Percentiles rank a stretch among this genome's conserved stretches.
These are phyloP conservation scores for Penicillium diatomitis DNA, from an alignment of 495 filamentous ascomycete genomes.

Conservation along the genomic window DNA sequence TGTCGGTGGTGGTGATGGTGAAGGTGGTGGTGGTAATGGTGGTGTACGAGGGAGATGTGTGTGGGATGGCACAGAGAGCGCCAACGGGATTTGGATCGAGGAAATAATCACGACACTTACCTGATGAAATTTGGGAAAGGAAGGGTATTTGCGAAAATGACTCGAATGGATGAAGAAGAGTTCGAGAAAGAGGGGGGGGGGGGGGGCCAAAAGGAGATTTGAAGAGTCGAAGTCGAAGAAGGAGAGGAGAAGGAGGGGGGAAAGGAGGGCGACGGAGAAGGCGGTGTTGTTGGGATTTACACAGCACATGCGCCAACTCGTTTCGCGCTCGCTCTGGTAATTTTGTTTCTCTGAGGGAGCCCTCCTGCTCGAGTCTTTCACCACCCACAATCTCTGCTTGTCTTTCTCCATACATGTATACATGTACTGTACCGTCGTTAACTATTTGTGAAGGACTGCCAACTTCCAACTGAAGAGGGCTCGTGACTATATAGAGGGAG, in stretches of 20 bases:
- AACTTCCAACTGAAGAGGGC: too few relatives aligned
- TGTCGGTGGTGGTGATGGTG: too few relatives aligned
- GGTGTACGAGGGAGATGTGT: too few relatives aligned
- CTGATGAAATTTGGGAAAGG: conserved; percentile 10
- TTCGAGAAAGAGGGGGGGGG: not conserved
- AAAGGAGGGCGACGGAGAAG: conserved; percentile 18
- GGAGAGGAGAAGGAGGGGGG: conserved; percentile 17
- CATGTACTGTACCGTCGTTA: too few relatives aligned
- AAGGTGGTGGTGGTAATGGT: too few relatives aligned
- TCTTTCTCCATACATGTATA: too few relatives aligned
- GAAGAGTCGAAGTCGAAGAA: conserved; percentile 18
- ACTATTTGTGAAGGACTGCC: too few relatives aligned
- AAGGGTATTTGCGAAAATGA: conserved; percentile 9
- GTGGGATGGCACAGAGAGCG: not conserved
- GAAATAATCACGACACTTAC: conserved; percentile 9
- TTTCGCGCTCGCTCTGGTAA: too few relatives aligned
- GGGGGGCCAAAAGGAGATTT: too few relatives aligned
- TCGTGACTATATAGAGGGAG: too few relatives aligned
- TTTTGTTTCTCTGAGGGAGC: not conserved
- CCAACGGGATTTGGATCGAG: conserved; percentile 3
- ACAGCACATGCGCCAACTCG: not conserved
- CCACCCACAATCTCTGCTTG: not conserved
- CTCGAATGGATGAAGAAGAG: conserved; percentile 14
- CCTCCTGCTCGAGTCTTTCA: not conserved
- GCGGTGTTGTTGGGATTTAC: conserved; percentile 32